phyloP scores from a whole-genome alignment of 129 eudicot species.

The Pittosporum tobira region DNA sequence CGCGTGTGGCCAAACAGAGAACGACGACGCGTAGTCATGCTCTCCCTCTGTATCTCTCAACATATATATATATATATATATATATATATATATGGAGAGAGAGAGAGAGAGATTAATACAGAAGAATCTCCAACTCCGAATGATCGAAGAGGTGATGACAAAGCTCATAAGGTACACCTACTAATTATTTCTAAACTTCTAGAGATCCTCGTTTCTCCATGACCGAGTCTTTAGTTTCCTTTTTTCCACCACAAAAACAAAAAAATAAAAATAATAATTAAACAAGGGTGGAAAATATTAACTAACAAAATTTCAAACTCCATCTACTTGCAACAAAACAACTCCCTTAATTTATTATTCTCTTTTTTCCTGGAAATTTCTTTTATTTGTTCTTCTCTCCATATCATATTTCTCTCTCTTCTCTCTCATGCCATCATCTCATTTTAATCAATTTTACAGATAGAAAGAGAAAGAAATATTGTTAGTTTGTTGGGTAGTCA shows the following conservation, averaged over 20 bases:
- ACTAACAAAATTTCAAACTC: background rate
- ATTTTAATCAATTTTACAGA: background rate
- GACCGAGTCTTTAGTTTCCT: slow-evolving; percentile 28
- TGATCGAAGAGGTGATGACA: background rate
- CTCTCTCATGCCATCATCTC: slow-evolving; percentile 2
- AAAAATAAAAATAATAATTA: background rate
- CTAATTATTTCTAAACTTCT: slow-evolving; percentile 11
- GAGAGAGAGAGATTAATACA: no score
- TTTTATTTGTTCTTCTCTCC: background rate
- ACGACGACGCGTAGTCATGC: background rate
- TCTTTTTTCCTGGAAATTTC: background rate
- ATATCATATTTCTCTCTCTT: slow-evolving; percentile 1
- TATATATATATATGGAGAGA: background rate
- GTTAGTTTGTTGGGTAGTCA: background rate
- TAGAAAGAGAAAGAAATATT: slow-evolving; percentile 8
- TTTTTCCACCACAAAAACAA: slow-evolving; percentile 20
- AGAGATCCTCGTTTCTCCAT: slow-evolving; percentile 31
- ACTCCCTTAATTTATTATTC: background rate
- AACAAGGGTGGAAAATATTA: background rate
- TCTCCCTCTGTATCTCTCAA: no score
- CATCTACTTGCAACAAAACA: slow-evolving; percentile 7
- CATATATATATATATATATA: no score
- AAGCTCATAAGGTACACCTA: no score
- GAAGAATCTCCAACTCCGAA: background rate
- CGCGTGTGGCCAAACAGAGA: background rate